Conservation (phyloP, 2,329 filamentous ascomycete genomes). For the Colletotrichum sp. region DNA sequence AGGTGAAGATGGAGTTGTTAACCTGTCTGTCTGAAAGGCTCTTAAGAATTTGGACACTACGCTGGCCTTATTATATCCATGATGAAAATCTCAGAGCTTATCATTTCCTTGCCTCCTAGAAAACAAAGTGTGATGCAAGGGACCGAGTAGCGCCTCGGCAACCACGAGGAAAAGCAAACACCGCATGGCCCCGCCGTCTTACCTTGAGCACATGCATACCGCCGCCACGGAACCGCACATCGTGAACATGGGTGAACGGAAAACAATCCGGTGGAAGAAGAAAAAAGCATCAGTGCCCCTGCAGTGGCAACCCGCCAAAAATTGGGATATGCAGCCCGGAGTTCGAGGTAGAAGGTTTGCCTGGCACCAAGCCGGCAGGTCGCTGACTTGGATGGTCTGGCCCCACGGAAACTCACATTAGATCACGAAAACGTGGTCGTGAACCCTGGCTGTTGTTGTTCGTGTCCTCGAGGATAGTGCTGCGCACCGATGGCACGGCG, state of each 20-base stretch:
- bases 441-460: not conserved
- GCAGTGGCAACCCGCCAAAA: not conserved
- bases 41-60: not conserved
- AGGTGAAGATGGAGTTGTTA: not conserved
- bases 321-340: not conserved
- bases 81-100: not conserved
- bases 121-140: constrained; percentile 2
- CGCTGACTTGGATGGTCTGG: not conserved
- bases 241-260: not conserved
- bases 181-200: not conserved
- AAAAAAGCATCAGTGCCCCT: not conserved
- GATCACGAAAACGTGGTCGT: not conserved
- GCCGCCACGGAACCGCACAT: not conserved
- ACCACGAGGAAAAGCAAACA: constrained; percentile 11
- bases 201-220: not conserved
- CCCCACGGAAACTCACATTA: not conserved
- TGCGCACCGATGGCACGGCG: constrained; percentile 4
- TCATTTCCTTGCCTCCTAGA: not conserved
- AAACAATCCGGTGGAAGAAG: not conserved
- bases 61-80: not conserved
- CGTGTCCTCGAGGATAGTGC: not conserved
- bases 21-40: not conserved
- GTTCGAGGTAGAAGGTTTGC: not conserved
- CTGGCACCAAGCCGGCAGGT: not conserved
- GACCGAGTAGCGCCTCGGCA: constrained; percentile 4